These are phyloP conservation scores for Xylaria arbuscula DNA, from an alignment of 2,329 filamentous ascomycete species.

Conservation along the genomic window DNA sequence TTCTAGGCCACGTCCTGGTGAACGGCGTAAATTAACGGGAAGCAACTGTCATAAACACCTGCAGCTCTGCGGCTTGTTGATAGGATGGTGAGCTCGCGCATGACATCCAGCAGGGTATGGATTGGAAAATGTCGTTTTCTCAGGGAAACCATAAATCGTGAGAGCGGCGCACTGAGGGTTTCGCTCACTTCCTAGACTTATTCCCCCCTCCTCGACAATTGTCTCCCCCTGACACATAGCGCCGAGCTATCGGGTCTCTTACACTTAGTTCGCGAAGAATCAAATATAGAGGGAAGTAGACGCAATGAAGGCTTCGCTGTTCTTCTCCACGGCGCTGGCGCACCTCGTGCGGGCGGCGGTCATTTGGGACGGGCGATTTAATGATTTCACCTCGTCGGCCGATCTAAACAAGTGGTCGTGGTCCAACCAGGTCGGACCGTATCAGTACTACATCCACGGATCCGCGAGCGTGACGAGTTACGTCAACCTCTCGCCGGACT, in stretches of 20 bases:
- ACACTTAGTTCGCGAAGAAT: background rate
- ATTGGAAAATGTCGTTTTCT: background rate
- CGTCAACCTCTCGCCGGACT: slow-evolving; percentile 68
- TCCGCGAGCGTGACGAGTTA: slow-evolving; percentile 65
- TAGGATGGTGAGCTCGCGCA: slow-evolving; percentile 1
- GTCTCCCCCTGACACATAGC: background rate
- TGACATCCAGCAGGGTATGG: background rate
- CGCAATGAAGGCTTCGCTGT: slow-evolving; percentile 41
- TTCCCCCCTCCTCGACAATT: background rate
- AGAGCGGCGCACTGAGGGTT: background rate
- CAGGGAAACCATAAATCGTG: slow-evolving; percentile 6
- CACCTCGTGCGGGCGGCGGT: slow-evolving; percentile 56
- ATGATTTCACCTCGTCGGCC: slow-evolving; percentile 60
- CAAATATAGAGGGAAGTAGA: background rate
- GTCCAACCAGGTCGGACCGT: slow-evolving; percentile 69
- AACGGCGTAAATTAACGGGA: slow-evolving; percentile 35
- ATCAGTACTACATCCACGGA: slow-evolving; percentile 83
- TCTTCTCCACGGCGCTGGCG: slow-evolving; percentile 40
- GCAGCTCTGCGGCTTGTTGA: slow-evolving; percentile 21
- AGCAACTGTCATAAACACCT: slow-evolving; percentile 8
- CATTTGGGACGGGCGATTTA: slow-evolving; percentile 71
- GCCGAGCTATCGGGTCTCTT: too few species aligned
- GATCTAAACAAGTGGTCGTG: slow-evolving; percentile 70
- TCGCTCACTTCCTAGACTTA: background rate
- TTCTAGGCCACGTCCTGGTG: slow-evolving; percentile 39